Conservation (phyloP, 805 yeast species). For the Tetrapisispora nanseiensis region DNA sequence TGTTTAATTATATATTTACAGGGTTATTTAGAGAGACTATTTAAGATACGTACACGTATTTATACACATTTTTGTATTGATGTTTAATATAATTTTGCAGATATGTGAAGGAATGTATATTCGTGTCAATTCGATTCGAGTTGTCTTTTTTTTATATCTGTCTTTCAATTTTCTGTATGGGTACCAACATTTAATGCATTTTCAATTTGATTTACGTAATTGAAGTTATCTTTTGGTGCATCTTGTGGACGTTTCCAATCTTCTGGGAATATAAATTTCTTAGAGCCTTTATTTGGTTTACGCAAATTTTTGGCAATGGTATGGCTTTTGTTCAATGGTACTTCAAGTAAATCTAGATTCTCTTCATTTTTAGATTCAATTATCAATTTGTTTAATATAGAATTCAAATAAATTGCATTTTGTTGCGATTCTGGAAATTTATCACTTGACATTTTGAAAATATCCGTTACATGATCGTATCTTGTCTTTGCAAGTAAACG, state of each 20-base stretch:
- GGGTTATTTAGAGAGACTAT: no score
- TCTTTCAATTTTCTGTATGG: no score
- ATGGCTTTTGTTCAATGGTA: conserved; percentile 77
- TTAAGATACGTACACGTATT: no score
- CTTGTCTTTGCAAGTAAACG: conserved; percentile 70
- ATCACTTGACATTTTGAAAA: conserved; percentile 54
- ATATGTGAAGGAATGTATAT: no score
- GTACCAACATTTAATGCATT: not conserved
- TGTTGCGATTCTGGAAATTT: conserved; percentile 72
- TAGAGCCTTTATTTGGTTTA: conserved; percentile 31
- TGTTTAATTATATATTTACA: no score
- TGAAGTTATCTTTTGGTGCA: conserved; percentile 41
- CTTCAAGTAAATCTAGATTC: conserved; percentile 52
- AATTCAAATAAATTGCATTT: conserved; percentile 67
- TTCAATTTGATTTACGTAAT: conserved; percentile 6
- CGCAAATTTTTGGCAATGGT: conserved; percentile 39
- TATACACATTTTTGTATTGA: no score
- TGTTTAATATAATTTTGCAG: no score
- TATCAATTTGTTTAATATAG: conserved; percentile 50
- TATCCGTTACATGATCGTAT: conserved; percentile 52
- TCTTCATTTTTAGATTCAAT: conserved; percentile 51
- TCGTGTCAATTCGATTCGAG: no score
- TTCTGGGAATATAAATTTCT: conserved; percentile 48
- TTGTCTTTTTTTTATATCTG: no score
- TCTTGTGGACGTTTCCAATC: conserved; percentile 71